A percentile compares a stretch with the other conserved stretches of the same genome.
Conservation (phyloP, 139 green algal genomes). For the Haematococcus sp. region DNA sequence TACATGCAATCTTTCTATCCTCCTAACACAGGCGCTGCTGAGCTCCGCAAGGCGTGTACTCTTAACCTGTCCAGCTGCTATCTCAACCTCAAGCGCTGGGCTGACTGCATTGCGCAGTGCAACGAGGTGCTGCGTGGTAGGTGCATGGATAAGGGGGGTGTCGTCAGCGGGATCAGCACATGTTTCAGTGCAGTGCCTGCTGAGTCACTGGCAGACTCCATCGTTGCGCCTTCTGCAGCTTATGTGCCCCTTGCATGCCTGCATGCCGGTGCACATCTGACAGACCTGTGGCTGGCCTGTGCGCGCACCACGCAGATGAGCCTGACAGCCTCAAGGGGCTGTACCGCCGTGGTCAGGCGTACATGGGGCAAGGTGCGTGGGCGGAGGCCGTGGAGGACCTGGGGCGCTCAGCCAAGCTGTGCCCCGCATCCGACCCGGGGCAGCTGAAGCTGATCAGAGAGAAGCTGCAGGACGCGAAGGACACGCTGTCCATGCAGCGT, state of each 20-base stretch:
- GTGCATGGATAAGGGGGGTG: too few species aligned
- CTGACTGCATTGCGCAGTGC: slow-evolving; percentile 45
- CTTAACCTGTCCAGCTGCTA: slow-evolving; percentile 63
- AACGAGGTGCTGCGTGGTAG: slow-evolving; percentile 44
- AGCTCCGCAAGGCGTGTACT: slow-evolving; percentile 41
- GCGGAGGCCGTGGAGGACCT: slow-evolving; percentile 36
- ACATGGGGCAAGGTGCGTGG: slow-evolving; percentile 22
- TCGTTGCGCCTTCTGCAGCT: too few species aligned
- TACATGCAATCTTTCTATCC: too few species aligned
- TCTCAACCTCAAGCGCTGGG: slow-evolving; percentile 48
- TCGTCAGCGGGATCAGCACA: too few species aligned
- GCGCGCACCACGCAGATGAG: slow-evolving; percentile 27
- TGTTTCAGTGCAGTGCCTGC: too few species aligned
- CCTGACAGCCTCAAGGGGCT: slow-evolving; percentile 54
- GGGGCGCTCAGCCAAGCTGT: slow-evolving; percentile 26
- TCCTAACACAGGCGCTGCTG: slow-evolving; percentile 12
- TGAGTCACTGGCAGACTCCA: too few species aligned
- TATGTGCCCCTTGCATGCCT: too few species aligned
- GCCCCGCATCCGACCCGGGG: slow-evolving; percentile 6
- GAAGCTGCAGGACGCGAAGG: slow-evolving; percentile 43
- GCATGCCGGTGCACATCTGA: too few species aligned
- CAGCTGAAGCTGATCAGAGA: slow-evolving; percentile 45
- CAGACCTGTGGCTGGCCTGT: neutral
- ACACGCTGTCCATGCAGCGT: slow-evolving; percentile 18
- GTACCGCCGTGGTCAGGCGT: slow-evolving; percentile 58